Percentiles rank a stretch among this genome's conserved stretches.
These are phyloP conservation scores for Glaciozyma antarctica DNA, from an alignment of 768 basidiomycete genomes.

Conservation along the genomic window DNA sequence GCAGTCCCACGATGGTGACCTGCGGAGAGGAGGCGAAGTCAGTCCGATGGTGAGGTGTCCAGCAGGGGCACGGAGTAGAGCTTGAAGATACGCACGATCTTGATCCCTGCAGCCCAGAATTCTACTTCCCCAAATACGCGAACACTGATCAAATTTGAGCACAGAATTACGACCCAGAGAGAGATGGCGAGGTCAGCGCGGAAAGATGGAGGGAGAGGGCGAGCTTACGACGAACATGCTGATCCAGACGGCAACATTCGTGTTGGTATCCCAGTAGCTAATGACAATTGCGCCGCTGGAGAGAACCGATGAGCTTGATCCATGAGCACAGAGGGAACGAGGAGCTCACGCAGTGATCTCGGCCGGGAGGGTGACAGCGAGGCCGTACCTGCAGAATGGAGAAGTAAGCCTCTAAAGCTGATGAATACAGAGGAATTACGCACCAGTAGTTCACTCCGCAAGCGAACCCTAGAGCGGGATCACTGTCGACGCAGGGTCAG, in stretches of 20 bases:
- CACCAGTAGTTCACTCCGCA: conserved; percentile 36
- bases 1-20: conserved; percentile 38
- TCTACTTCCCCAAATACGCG: too few relatives aligned
- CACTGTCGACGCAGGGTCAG: not conserved
- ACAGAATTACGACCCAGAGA: not conserved
- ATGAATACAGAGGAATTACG: not conserved
- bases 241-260: conserved; percentile 16
- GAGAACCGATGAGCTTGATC: not conserved
- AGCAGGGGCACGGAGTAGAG: conserved; percentile 37
- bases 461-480: too few relatives aligned
- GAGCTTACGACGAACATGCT: conserved; percentile 7
- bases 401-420: not conserved
- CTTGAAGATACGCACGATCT: too few relatives aligned
- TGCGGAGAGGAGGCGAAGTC: conserved; percentile 33
- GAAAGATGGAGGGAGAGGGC: too few relatives aligned
- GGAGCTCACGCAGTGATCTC: not conserved
- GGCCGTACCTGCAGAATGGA: conserved; percentile 25
- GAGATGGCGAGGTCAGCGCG: not conserved
- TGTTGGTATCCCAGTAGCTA: conserved; percentile 3
- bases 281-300: conserved; percentile 8
- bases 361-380: conserved; percentile 36
- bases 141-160: conserved; percentile 34
- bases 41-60: conserved; percentile 35
- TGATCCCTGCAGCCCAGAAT: too few relatives aligned
- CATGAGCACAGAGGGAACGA: not conserved